phyloP scores from a whole-genome alignment of 169 alveolate genomes.

The Cryptosporidium andersoni region DNA sequence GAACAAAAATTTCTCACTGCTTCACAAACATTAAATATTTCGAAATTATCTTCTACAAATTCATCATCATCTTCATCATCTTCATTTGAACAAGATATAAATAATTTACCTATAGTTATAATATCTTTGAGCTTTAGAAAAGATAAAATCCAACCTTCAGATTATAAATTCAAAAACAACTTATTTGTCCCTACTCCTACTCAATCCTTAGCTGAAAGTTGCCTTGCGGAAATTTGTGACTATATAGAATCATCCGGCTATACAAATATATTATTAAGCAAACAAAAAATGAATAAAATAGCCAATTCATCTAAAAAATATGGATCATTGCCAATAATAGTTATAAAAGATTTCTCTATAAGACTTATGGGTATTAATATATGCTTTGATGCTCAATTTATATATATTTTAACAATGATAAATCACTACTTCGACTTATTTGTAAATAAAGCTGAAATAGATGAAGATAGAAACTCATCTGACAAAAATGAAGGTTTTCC shows the following conservation, averaged over 20 bases:
- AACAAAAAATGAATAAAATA: not conserved
- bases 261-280: not conserved
- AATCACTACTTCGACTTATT: not conserved
- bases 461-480: conserved; percentile 12
- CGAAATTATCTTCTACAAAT: not conserved
- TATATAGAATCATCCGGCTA: not conserved
- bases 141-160: conserved; percentile 1
- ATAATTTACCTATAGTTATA: conserved; percentile 26
- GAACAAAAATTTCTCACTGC: conserved; percentile 51
- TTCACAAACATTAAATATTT: conserved; percentile 12
- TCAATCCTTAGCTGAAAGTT: conserved; percentile 14
- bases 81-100: not conserved
- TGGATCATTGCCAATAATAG: conserved; percentile 1
- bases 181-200: not conserved
- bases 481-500: conserved; percentile 39
- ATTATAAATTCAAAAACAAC: not conserved
- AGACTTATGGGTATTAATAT: conserved; percentile 57
- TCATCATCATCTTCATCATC: not conserved
- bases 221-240: conserved; percentile 20
- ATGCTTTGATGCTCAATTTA: conserved; percentile 64
- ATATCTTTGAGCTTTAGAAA: conserved; percentile 36
- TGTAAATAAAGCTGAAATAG: not conserved
- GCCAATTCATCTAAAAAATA: not conserved
- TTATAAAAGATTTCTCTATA: conserved; percentile 6
- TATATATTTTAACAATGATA: conserved; percentile 42